These are phyloP conservation scores for Phycomyces blakesleeanus DNA, from an alignment of 192 early-diverging fungal genomes.

Conservation along the genomic window DNA sequence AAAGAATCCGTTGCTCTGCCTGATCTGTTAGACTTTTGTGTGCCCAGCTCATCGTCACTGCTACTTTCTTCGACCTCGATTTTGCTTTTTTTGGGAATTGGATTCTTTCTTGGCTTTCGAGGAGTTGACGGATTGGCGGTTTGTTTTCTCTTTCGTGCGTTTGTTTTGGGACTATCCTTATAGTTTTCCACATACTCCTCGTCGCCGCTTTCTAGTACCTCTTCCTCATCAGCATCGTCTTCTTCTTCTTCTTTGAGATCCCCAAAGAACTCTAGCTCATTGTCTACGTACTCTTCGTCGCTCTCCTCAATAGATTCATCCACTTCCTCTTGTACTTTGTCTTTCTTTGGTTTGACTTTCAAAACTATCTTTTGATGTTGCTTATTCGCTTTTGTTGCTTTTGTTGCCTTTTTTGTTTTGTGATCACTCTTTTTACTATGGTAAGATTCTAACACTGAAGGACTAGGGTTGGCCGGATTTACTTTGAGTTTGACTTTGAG, in stretches of 20 bases:
- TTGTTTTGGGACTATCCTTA: neutral
- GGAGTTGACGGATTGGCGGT: neutral
- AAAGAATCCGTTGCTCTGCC: neutral
- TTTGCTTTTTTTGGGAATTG: neutral
- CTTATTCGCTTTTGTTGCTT: too few species aligned
- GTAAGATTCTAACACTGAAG: neutral
- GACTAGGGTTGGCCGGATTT: neutral
- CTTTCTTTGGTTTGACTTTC: constrained; percentile 1
- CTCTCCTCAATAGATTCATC: constrained; percentile 7
- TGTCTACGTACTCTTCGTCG: constrained; percentile 12
- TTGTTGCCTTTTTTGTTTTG: neutral
- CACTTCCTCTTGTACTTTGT: constrained; percentile 5
- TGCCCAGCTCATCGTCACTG: constrained; percentile 26
- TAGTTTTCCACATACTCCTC: constrained; percentile 15
- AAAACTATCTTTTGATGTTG: constrained; percentile 1
- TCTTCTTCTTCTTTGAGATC: constrained; percentile 10
- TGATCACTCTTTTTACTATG: neutral
- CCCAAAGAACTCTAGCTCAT: neutral
- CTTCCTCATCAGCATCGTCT: constrained; percentile 4
- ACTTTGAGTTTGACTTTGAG: constrained; percentile 15
- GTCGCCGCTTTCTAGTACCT: neutral
- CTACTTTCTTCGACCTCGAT: constrained; percentile 6
- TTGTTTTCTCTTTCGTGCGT: constrained; percentile 1
- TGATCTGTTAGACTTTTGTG: constrained; percentile 6
- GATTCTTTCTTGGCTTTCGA: neutral